Evolutionary conservation across 2,329 filamentous ascomycete genomes (phyloP).

Genomic region (Fusarium lateritium): DNA sequence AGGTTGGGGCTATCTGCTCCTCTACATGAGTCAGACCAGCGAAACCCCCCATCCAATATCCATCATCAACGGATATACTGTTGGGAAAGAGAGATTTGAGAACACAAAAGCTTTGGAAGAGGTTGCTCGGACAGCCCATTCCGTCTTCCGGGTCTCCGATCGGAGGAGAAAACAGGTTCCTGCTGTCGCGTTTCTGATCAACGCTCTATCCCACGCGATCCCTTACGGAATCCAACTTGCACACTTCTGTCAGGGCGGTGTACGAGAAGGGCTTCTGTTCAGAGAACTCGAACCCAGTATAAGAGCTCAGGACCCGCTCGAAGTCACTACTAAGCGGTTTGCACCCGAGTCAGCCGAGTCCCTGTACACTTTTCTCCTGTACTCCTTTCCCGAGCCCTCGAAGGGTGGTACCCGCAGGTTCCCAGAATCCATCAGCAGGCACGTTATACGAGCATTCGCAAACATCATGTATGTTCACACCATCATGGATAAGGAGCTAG

Average conservation of each 20-base stretch:
- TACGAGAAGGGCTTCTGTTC: slow-evolving; percentile 27
- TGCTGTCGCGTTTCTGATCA: slow-evolving; percentile 28
- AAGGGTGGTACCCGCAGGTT: slow-evolving; percentile 14
- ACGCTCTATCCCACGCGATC: slow-evolving; percentile 23
- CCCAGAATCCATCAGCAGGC: slow-evolving; percentile 18
- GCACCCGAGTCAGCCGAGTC: slow-evolving; percentile 23
- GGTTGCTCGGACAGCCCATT: slow-evolving; percentile 29
- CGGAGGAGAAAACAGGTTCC: slow-evolving; percentile 30
- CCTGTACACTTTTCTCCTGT: slow-evolving; percentile 11
- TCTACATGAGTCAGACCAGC: slow-evolving; percentile 26
- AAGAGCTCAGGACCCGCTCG: slow-evolving; percentile 28
- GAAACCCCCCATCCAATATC: slow-evolving; percentile 23
- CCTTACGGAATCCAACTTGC: slow-evolving; percentile 28
- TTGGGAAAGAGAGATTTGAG: slow-evolving; percentile 25
- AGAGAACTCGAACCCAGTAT: slow-evolving; percentile 23
- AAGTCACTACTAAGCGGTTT: slow-evolving; percentile 25
- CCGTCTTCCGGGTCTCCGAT: slow-evolving; percentile 30
- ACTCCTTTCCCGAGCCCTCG: slow-evolving; percentile 18
- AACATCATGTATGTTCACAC: slow-evolving; percentile 29
- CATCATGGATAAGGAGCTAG: slow-evolving; percentile 32
- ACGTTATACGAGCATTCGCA: slow-evolving; percentile 21
- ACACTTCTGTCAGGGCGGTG: slow-evolving; percentile 33
- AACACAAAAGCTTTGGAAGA: slow-evolving; percentile 35
- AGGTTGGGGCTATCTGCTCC: slow-evolving; percentile 34
- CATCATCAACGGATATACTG: slow-evolving; percentile 28